phyloP scores from a whole-genome alignment of 495 filamentous ascomycete genomes.

The Penicillium egyptiacum region DNA sequence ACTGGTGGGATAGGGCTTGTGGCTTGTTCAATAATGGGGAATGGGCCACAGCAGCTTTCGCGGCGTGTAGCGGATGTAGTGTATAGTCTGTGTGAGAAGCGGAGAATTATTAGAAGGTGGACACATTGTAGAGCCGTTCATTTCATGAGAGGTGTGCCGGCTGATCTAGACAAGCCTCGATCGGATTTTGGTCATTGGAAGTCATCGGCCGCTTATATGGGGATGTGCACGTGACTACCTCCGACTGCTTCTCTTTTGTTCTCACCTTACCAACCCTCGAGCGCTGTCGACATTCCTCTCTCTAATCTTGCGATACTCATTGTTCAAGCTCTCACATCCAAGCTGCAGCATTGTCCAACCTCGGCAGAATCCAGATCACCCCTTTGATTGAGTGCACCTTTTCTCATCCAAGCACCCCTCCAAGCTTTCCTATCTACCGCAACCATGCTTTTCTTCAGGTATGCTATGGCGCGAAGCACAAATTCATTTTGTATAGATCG shows the following conservation, averaged over 20 bases:
- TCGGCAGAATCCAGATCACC: not conserved
- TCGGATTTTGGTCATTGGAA: not conserved
- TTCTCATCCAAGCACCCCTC: slow-evolving; percentile 8
- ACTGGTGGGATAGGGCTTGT: not conserved
- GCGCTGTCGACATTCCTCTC: not conserved
- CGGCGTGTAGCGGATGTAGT: not conserved
- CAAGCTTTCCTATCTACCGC: slow-evolving; percentile 12
- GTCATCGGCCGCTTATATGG: not conserved
- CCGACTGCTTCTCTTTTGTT: slow-evolving; percentile 4
- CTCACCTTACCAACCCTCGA: not conserved
- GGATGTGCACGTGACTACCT: slow-evolving; percentile 1
- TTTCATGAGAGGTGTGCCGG: not conserved
- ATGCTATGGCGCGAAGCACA: slow-evolving; percentile 10
- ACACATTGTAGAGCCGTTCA: not conserved
- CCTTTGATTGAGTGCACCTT: not conserved
- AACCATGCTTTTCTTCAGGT: slow-evolving; percentile 55
- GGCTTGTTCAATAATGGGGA: not conserved
- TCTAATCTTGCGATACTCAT: not conserved
- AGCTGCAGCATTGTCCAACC: not conserved
- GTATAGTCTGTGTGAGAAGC: not conserved
- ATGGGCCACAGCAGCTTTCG: not conserved
- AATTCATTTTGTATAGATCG: not conserved
- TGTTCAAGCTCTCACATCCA: not conserved
- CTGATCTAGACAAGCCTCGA: not conserved
- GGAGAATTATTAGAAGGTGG: too few species aligned